These are phyloP conservation scores for Pseudognaphalium luteoalbum DNA, from an alignment of 129 eudicot genomes.

Conservation along the genomic window DNA sequence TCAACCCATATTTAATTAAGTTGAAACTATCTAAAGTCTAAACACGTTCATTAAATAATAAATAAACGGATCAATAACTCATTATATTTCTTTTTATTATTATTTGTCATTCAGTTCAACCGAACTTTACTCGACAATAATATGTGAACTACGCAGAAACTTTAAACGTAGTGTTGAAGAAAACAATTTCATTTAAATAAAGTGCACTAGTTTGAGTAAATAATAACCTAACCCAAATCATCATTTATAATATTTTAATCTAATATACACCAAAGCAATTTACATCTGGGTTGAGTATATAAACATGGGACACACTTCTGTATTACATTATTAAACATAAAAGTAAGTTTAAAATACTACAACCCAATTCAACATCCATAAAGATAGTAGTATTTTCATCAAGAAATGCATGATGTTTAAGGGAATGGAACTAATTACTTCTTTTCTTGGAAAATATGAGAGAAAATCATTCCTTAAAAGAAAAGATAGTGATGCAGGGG, in stretches of 20 bases:
- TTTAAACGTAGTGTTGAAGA: constrained; percentile 29
- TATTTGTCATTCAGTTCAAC: constrained; percentile 1
- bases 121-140: constrained; percentile 5
- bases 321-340: not conserved
- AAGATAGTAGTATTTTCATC: not conserved
- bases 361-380: not conserved
- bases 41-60: too few species aligned
- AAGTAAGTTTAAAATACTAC: not conserved
- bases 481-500: constrained; percentile 80
- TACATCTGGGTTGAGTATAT: constrained; percentile 8
- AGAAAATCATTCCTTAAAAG: constrained; percentile 49
- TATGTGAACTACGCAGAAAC: constrained; percentile 13
- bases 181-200: constrained; percentile 23
- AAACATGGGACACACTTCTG: not conserved
- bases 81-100: not conserved
- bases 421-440: constrained; percentile 47
- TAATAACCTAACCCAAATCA: constrained; percentile 19
- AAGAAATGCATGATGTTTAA: constrained; percentile 21
- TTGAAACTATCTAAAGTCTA: too few species aligned
- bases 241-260: not conserved
- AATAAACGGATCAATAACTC: not conserved
- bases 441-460: constrained; percentile 37
- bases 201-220: constrained; percentile 30
- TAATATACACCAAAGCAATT: constrained; percentile 9
- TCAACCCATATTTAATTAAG: too few species aligned